Evolutionary conservation across 2,329 filamentous ascomycete species (phyloP).

Genomic region (Fusarium cicatricum): DNA sequence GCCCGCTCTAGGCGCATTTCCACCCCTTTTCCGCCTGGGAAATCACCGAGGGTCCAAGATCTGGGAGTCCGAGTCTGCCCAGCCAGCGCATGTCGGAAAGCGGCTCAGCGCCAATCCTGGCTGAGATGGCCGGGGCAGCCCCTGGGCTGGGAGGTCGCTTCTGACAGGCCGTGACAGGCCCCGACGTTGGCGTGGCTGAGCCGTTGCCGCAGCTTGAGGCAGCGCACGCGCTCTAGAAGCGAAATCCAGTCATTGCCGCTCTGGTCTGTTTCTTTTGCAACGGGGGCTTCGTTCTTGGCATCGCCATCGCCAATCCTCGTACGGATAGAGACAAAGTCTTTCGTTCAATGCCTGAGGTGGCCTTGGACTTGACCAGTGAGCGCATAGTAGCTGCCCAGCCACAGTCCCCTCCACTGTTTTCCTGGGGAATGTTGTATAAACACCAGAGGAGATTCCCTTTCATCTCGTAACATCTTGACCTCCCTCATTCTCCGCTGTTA

Average conservation of each 20-base stretch:
- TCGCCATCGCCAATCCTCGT: slow-evolving; percentile 24
- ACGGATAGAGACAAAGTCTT: slow-evolving; percentile 4
- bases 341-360: neutral
- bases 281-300: slow-evolving; percentile 13
- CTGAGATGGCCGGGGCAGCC: neutral
- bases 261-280: neutral
- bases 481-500: neutral
- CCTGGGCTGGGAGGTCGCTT: slow-evolving; percentile 5
- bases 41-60: slow-evolving; percentile 13
- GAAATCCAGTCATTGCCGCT: slow-evolving; percentile 26
- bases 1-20: slow-evolving; percentile 19
- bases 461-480: neutral
- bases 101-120: slow-evolving; percentile 10
- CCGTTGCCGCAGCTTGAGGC: slow-evolving; percentile 26
- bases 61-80: slow-evolving; percentile 22
- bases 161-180: slow-evolving; percentile 17
- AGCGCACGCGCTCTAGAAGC: slow-evolving; percentile 14
- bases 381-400: slow-evolving; percentile 7
- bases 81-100: slow-evolving; percentile 8
- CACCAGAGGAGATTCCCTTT: slow-evolving; percentile 6
- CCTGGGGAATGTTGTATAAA: slow-evolving; percentile 24
- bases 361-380: neutral
- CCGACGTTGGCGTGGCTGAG: slow-evolving; percentile 28
- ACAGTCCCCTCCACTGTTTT: slow-evolving; percentile 1
- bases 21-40: slow-evolving; percentile 9